Evolutionary conservation across 768 basidiomycete genomes (phyloP), one percentile per base, ranked within the genome.

Genomic region (Trametes cinnabarina): DNA sequence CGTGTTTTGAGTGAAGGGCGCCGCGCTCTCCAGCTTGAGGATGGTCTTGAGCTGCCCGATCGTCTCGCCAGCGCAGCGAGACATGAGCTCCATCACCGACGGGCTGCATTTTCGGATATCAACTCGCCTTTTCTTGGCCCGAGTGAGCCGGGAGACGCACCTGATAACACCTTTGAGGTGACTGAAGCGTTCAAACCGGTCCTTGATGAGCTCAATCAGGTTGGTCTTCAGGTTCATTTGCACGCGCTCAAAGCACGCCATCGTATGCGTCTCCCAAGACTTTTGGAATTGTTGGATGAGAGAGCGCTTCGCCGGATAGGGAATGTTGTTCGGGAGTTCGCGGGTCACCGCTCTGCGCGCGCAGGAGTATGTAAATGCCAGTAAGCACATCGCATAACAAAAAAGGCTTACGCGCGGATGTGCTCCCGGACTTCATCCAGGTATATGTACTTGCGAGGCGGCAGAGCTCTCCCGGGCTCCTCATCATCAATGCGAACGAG

Each of bases 241-340:
- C 2, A 80, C 70, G 17, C 55, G 58, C 2, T 63, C 58, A 67
- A 79, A 68, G 61, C 78, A 79, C 15, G 60, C 62, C 15, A 66
- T 47, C 0, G 72, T 65, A 6, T 78, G 74, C 1, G 37, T 37
- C 9, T 57, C 51, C 82, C 82, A 82, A 4, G 69, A 40, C 11
- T 39, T 42, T 19, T 75, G 77, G 46, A 72, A 76, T 6, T 67
- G 60, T 1, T 59, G 59, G 30, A 83, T 81, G 25, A 79, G 70
- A n/a, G 65, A 66, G 4, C 62, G 58, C 53, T 76, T 78, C 8
- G 75, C 79, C 14, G 70, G 68, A 43, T 73, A 79, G 1, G 79
- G 79, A n/a, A 77, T 66, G 41, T 79, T 74, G 12, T 72, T 69
- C 0, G 79, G 79, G 19, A 80, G 72, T 47, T 79, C 77, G 72